These are phyloP conservation scores for Lasiodiplodia gonubiensis DNA, from an alignment of 2,329 filamentous ascomycete species.

Conservation along the genomic window DNA sequence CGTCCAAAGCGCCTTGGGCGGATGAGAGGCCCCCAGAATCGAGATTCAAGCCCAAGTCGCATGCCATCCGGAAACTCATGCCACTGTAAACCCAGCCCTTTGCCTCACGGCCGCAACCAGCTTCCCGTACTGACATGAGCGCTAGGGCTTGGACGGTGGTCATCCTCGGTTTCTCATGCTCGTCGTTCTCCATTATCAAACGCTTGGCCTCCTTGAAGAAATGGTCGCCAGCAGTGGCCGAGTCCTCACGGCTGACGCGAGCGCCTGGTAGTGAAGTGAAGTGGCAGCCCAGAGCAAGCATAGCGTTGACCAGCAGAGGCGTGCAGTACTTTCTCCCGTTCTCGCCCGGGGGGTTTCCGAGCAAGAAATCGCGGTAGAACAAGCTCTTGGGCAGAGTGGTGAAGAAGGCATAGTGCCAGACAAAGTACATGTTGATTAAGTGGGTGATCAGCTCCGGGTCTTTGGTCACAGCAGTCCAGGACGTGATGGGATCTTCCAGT, in stretches of 20 bases:
- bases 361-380: constrained; percentile 84
- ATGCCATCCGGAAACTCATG: constrained; percentile 98
- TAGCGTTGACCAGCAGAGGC: constrained; percentile 87
- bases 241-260: constrained; percentile 73
- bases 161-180: constrained; percentile 86
- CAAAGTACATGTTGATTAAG: constrained; percentile 96
- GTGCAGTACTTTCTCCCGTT: constrained; percentile 71
- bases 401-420: constrained; percentile 97
- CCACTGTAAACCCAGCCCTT: constrained; percentile 99
- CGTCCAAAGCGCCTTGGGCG: constrained; percentile 65
- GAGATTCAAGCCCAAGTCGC: constrained; percentile 89
- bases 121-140: constrained; percentile 94
- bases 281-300: constrained; percentile 90
- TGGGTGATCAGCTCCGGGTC: constrained; percentile 81
- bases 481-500: constrained; percentile 73
- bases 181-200: constrained; percentile 86
- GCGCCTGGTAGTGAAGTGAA: constrained; percentile 81
- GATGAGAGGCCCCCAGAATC: constrained; percentile 71
- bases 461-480: constrained; percentile 86
- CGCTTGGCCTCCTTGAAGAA: constrained; percentile 95
- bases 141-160: constrained; percentile 93
- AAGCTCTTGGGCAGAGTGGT: constrained; percentile 84
- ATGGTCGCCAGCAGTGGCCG: constrained; percentile 87
- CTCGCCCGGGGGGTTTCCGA: constrained; percentile 67
- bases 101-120: constrained; percentile 89